phyloP scores from a whole-genome alignment of 805 yeast genomes.

The Schwanniomyces polymorphus region DNA sequence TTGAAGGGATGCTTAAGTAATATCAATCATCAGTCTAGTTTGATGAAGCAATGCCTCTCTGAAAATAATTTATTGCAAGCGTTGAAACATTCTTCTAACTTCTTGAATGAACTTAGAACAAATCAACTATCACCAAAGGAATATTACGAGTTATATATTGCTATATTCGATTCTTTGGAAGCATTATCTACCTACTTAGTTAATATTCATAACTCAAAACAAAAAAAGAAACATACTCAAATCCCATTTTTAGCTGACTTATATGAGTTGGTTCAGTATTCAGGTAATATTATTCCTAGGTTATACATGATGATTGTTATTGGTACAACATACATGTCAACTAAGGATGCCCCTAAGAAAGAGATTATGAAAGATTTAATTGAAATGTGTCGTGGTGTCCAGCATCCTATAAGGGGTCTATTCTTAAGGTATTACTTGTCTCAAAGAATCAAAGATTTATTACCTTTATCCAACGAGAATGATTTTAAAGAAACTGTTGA shows the following conservation, averaged over 20 bases:
- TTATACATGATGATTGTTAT: constrained; percentile 93
- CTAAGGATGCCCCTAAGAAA: constrained; percentile 73
- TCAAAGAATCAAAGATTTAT: constrained; percentile 72
- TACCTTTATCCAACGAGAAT: constrained; percentile 41
- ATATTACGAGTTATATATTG: constrained; percentile 87
- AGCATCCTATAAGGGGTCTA: constrained; percentile 90
- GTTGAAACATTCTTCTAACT: constrained; percentile 78
- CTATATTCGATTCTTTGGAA: constrained; percentile 80
- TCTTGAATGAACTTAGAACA: constrained; percentile 80
- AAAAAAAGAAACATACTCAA: constrained; percentile 38
- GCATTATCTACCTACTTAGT: constrained; percentile 62
- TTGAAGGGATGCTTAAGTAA: constrained; percentile 28
- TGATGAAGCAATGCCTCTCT: constrained; percentile 76
- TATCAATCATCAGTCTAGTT: constrained; percentile 68
- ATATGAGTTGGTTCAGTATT: constrained; percentile 92
- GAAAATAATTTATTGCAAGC: constrained; percentile 77
- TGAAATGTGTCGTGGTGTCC: constrained; percentile 97
- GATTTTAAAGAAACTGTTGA: constrained; percentile 68
- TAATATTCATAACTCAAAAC: constrained; percentile 67
- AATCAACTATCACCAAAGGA: constrained; percentile 79
- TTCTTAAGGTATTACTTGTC: constrained; percentile 86
- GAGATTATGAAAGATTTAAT: constrained; percentile 95
- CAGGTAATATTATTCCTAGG: constrained; percentile 90
- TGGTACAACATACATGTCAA: constrained; percentile 83
- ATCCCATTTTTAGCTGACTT: constrained; percentile 68